Base-by-base conservation (phyloP, 768 basidiomycete species). In the Boletus insuetus region DNA sequence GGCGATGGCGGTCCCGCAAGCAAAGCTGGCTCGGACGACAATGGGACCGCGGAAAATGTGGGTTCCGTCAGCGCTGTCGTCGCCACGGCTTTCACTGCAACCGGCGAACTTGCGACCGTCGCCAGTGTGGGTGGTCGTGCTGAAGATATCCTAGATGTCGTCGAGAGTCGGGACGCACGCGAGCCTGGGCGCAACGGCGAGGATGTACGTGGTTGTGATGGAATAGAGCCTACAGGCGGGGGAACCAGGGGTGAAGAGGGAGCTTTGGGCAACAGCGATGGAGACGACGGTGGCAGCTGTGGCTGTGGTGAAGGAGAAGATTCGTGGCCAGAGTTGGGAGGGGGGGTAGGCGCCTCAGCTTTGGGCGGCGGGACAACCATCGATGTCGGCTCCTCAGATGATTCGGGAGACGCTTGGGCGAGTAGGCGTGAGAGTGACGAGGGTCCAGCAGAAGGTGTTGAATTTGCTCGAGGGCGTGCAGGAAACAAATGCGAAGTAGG, bases 381-480 rank as follows among this genome's bases (percentile, higher is more conserved):
- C 2, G 69, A 53, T 13, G 66, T 56, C 22, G 42, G 39, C 22
- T 61, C 62, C 62, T 85, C 81, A 38, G 51, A 16, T n/a, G 47
- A 39, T 24, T 70, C 69, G 22, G 76, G 66, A 19, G 77, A 72
- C 5, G 90, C 91, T 62, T 92, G 90, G 0, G 90, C 90, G 22
- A 92, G 75, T 4, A 93, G 74, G 26, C 88, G 82, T 14, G 90
- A 91, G 56, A 93, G 75, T 3, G 89, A 91, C 7, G 90, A 91
- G 1, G 86, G 89, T 12, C 89, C 86, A 6, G 83, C 85, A 13
- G 79, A 75, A 6, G 86, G 85, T 9, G 86, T 84, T 14, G 87
- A 86, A 59, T 82, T 85, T 19, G 86, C 75, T 41, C 89, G 80
- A 6, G 79, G 72, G 12, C 88, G 83, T 17, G 75, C 70, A 12